Evolutionary conservation across 805 yeast species (phyloP).

Genomic region (Candida railenensis): DNA sequence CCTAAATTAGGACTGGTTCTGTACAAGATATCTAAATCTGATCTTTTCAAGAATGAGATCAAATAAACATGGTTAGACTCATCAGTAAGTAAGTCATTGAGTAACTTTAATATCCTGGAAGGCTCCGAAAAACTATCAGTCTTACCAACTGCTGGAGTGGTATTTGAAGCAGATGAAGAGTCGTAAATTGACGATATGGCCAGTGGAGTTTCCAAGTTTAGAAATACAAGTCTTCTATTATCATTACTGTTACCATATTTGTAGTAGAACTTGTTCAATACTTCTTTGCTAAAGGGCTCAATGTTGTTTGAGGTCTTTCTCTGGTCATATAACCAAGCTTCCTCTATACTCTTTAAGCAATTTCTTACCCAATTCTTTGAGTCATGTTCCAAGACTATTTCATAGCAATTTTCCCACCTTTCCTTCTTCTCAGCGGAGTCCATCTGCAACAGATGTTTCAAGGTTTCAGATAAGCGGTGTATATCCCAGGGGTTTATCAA

Average conservation of each 20-base stretch:
- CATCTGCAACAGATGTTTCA: slow-evolving; percentile 68
- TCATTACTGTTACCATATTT: slow-evolving; percentile 12
- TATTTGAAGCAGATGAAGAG: slow-evolving; percentile 16
- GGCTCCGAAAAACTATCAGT: slow-evolving; percentile 47
- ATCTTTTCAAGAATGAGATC: slow-evolving; percentile 61
- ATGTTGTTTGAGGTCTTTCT: slow-evolving; percentile 22
- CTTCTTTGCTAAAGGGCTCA: slow-evolving; percentile 29
- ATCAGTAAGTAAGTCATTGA: slow-evolving; percentile 59
- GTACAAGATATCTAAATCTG: slow-evolving; percentile 66
- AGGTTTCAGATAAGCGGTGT: slow-evolving; percentile 60
- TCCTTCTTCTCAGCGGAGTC: slow-evolving; percentile 49
- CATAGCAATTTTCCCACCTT: slow-evolving; percentile 62
- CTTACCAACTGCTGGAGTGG: slow-evolving; percentile 21
- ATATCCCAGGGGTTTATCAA: slow-evolving; percentile 92
- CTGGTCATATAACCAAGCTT: slow-evolving; percentile 35
- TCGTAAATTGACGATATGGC: slow-evolving; percentile 17
- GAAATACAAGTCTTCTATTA: slow-evolving; percentile 47
- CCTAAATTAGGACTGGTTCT: slow-evolving; percentile 71
- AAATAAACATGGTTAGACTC: slow-evolving; percentile 68
- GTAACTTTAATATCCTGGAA: slow-evolving; percentile 53
- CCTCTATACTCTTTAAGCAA: slow-evolving; percentile 53
- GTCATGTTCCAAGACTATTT: slow-evolving; percentile 64
- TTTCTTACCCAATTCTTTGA: slow-evolving; percentile 71
- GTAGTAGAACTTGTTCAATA: slow-evolving; percentile 32
- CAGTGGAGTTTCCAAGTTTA: slow-evolving; percentile 50